These are phyloP conservation scores for Parasitella parasitica DNA, from an alignment of 371 early-diverging fungal species.

Conservation along the genomic window DNA sequence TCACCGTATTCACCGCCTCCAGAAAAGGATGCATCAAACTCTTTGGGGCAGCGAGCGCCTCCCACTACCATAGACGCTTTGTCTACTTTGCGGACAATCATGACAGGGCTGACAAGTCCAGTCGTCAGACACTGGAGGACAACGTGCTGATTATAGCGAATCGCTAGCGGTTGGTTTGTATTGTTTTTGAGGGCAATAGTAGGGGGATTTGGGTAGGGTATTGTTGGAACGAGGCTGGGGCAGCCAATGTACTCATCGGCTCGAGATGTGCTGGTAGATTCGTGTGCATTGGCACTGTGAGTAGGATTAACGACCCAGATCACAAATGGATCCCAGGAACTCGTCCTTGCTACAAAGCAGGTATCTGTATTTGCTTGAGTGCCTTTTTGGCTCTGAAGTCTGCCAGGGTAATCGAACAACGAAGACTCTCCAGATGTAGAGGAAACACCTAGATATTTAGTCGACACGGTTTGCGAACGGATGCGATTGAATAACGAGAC, in stretches of 20 bases:
- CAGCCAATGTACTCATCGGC: conserved; percentile 33
- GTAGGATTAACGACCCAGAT: conserved; percentile 77
- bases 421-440: conserved; percentile 23
- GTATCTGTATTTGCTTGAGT: conserved; percentile 24
- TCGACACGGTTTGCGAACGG: conserved; percentile 84
- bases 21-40: conserved; percentile 60
- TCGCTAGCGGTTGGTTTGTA: conserved; percentile 57
- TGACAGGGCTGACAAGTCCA: conserved; percentile 74
- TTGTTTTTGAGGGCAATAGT: conserved; percentile 57
- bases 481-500: conserved; percentile 73
- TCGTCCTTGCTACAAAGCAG: conserved; percentile 71
- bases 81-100: conserved; percentile 79
- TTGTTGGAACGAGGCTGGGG: conserved; percentile 21
- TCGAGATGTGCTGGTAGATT: conserved; percentile 31
- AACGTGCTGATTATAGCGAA: conserved; percentile 76
- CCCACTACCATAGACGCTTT: conserved; percentile 75
- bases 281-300: conserved; percentile 23
- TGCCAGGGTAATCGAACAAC: conserved; percentile 35
- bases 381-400: conserved; percentile 13
- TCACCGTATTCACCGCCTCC: conserved; percentile 50
- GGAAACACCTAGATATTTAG: conserved; percentile 78
- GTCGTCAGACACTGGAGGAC: conserved; percentile 75
- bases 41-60: conserved; percentile 30
- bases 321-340: conserved; percentile 79
- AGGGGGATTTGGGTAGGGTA: conserved; percentile 65